Evolutionary conservation across 2,329 filamentous ascomycete species (phyloP).

Genomic region (Neopestalotiopsis clavispora): DNA sequence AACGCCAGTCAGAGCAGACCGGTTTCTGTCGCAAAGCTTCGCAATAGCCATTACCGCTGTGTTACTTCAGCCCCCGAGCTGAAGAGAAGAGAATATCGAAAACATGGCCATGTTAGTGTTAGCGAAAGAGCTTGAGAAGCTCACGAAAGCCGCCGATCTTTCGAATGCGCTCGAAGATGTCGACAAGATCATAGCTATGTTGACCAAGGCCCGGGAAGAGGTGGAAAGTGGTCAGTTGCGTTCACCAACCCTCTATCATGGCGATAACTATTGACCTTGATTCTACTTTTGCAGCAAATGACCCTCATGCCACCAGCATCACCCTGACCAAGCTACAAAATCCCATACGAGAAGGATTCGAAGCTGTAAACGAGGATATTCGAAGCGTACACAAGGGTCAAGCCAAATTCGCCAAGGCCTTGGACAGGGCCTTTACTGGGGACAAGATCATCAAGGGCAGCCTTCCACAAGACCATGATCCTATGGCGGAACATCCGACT

Average conservation of each 20-base stretch:
- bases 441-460: constrained; percentile 71
- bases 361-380: constrained; percentile 78
- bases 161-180: constrained; percentile 77
- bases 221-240: constrained; percentile 68
- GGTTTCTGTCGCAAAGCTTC: background rate
- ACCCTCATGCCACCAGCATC: constrained; percentile 72
- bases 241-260: background rate
- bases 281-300: constrained; percentile 44
- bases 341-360: constrained; percentile 80
- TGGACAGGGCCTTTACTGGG: constrained; percentile 81
- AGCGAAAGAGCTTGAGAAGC: constrained; percentile 74
- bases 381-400: constrained; percentile 84
- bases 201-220: constrained; percentile 74
- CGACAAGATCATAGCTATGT: constrained; percentile 79
- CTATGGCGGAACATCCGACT: constrained; percentile 73
- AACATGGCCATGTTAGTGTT: constrained; percentile 58
- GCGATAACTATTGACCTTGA: constrained; percentile 1
- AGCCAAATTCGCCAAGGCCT: constrained; percentile 80
- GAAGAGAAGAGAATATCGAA: constrained; percentile 34
- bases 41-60: constrained; percentile 15
- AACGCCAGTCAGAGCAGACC: background rate
- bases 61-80: constrained; percentile 31
- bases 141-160: constrained; percentile 72
- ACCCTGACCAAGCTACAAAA: constrained; percentile 85
- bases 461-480: constrained; percentile 80